Evolutionary conservation across 2,329 filamentous ascomycete genomes (phyloP).

Genomic region (Sporothrix curviconia): DNA sequence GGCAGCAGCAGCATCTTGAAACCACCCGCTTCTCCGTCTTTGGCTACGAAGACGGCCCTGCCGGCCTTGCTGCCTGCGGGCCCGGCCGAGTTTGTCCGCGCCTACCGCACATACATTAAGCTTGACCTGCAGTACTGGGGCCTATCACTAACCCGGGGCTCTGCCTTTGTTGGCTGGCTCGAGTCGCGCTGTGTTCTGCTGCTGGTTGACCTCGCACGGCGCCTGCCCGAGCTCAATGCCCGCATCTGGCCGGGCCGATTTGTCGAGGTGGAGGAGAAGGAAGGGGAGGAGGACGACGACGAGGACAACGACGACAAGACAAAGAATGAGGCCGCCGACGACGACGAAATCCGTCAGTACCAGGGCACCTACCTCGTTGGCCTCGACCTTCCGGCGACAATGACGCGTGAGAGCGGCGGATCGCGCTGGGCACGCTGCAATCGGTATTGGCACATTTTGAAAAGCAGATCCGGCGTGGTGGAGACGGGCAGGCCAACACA

Average conservation of each 20-base stretch:
- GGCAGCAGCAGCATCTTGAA: slow-evolving; percentile 1
- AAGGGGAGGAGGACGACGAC: background rate
- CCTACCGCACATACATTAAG: slow-evolving; percentile 50
- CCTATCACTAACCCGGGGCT: slow-evolving; percentile 46
- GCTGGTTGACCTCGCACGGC: slow-evolving; percentile 51
- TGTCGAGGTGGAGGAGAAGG: slow-evolving; percentile 27
- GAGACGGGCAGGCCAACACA: slow-evolving; percentile 25
- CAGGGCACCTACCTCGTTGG: slow-evolving; percentile 58
- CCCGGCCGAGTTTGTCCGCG: slow-evolving; percentile 42
- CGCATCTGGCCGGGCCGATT: slow-evolving; percentile 60
- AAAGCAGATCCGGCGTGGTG: slow-evolving; percentile 32
- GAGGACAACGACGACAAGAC: slow-evolving; percentile 35
- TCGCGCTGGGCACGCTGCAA: slow-evolving; percentile 38
- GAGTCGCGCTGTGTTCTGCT: slow-evolving; percentile 54
- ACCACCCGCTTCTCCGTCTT: background rate
- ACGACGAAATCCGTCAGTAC: slow-evolving; percentile 38
- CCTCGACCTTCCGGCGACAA: slow-evolving; percentile 31
- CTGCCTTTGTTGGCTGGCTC: slow-evolving; percentile 54
- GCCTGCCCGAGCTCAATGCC: slow-evolving; percentile 43
- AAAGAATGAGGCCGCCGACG: no score
- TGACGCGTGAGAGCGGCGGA: slow-evolving; percentile 34
- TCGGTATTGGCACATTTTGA: slow-evolving; percentile 43
- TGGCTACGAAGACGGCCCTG: no score
- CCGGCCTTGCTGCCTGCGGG: slow-evolving; percentile 21
- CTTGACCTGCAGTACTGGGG: slow-evolving; percentile 63